Conservation (phyloP, 495 filamentous ascomycete species). For the Echria macrotheca region DNA sequence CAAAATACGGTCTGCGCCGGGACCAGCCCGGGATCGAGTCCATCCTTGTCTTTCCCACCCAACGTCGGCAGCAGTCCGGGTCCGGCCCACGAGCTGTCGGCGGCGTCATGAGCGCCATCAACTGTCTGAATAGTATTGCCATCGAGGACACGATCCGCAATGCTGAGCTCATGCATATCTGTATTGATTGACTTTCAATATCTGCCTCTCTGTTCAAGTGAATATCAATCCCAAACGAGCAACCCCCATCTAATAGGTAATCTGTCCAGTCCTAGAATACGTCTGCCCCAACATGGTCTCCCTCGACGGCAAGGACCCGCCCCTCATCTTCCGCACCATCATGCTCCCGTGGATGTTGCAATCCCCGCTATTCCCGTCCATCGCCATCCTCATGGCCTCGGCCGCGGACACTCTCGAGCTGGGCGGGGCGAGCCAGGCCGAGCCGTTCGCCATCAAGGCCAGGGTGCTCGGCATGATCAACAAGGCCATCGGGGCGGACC, state of each 20-base stretch:
- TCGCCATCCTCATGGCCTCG: slow-evolving; percentile 24
- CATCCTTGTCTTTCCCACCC: slow-evolving; percentile 2
- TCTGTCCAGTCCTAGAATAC: slow-evolving; percentile 18
- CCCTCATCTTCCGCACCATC: slow-evolving; percentile 11
- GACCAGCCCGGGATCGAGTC: not conserved
- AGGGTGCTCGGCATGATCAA: slow-evolving; percentile 22
- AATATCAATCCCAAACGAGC: too few relatives aligned
- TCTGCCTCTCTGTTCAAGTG: too few relatives aligned
- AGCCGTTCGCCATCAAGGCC: slow-evolving; percentile 15
- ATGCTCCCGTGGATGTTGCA: slow-evolving; percentile 28
- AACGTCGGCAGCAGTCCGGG: not conserved
- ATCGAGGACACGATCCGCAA: slow-evolving; percentile 17
- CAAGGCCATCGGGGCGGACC: slow-evolving; percentile 10
- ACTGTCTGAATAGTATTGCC: slow-evolving; percentile 13
- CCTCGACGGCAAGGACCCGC: slow-evolving; percentile 17
- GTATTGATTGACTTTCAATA: not conserved
- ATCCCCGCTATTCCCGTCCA: slow-evolving; percentile 23
- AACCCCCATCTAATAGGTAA: too few relatives aligned
- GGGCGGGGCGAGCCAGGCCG: not conserved
- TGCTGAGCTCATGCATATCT: slow-evolving; percentile 21
- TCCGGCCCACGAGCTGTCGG: slow-evolving; percentile 8
- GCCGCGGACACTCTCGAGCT: slow-evolving; percentile 14
- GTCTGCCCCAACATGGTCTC: slow-evolving; percentile 22
- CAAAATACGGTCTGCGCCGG: too few relatives aligned
- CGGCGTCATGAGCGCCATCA: slow-evolving; percentile 18